phyloP scores from a whole-genome alignment of 202 grass and related monocot species.

The Setaria italica region DNA sequence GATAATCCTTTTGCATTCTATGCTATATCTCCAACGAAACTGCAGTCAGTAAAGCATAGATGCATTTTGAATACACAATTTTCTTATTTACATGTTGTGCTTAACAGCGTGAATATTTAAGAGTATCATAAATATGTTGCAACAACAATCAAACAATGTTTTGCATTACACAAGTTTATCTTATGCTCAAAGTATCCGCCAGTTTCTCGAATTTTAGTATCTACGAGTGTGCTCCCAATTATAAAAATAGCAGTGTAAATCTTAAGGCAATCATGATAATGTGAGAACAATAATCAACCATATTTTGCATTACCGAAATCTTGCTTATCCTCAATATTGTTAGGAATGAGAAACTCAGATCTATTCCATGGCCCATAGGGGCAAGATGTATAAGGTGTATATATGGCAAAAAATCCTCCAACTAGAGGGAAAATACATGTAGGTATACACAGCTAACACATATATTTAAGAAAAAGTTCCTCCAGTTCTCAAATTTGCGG shows the following conservation, averaged over 20 bases:
- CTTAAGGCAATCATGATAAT: neutral
- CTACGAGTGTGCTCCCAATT: constrained; percentile 26
- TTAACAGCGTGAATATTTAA: constrained; percentile 3
- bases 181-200: constrained; percentile 14
- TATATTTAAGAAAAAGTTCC: neutral
- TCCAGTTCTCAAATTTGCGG: neutral
- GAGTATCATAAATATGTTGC: neutral
- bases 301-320: constrained; percentile 28
- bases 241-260: neutral
- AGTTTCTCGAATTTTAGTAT: constrained; percentile 1
- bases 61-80: neutral
- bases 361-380: neutral
- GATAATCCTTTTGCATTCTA: neutral
- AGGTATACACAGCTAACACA: neutral
- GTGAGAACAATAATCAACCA: neutral
- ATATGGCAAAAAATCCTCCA: neutral
- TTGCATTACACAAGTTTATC: constrained; percentile 2
- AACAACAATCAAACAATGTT: constrained; percentile 18
- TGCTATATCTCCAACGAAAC: constrained; percentile 32
- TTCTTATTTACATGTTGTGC: constrained; percentile 30
- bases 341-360: neutral
- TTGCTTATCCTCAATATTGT: constrained; percentile 17
- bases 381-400: neutral
- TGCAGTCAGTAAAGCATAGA: neutral
- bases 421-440: neutral